Base-by-base conservation (phyloP, 2,329 filamentous ascomycete genomes). In the Keithomyces neogunnii region DNA sequence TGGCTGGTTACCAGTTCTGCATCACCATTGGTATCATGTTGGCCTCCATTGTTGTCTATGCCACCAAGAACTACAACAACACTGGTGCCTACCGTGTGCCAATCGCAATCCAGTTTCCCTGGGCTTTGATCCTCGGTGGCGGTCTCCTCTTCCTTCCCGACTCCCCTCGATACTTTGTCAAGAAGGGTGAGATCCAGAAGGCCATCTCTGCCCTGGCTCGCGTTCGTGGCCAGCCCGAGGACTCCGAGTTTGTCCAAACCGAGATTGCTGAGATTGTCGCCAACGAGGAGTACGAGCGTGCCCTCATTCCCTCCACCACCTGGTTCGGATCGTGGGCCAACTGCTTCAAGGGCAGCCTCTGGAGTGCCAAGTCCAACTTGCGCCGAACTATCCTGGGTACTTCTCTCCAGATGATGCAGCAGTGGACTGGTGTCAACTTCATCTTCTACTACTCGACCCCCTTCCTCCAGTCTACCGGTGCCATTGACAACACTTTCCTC, bases 391-490 rank as follows among this genome's bases (percentile, higher is more conserved):
- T 88, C 53, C 75, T 89, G 44, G 85, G 85, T 61, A 86, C 81
- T 44, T 84, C 83, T 30, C 74, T 88, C 35, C 85, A 89, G 74
- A 88, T 88, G 85, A 88, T 88, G 84, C 85, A 88, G 70, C 85
- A 88, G 70, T 81, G 80, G 81, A 91, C 88, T 30, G 88, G 89
- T 75, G 86, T 95, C 72, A 95, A 95, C 78, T 95, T 92, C 72
- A 88, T 93, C 76, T 93, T 91, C 76, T 88, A 89, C 74, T 89
- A 85, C 74, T 89, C 87, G 36, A 90, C 88, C 35, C 82, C 86
- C 53, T 95, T 95, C 82, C 87, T 95, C 73, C 71, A 86, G 70
- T 82, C 84, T 29, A 84, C 86, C 32, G 85, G 85, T 59, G 86
- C 86, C 61, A 89, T 95, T 62, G 59, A 66, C 55, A 85, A 95